Evolutionary conservation across 2,329 filamentous ascomycete species (phyloP).

Genomic region (Ophiocordyceps camponoti-saundersi): DNA sequence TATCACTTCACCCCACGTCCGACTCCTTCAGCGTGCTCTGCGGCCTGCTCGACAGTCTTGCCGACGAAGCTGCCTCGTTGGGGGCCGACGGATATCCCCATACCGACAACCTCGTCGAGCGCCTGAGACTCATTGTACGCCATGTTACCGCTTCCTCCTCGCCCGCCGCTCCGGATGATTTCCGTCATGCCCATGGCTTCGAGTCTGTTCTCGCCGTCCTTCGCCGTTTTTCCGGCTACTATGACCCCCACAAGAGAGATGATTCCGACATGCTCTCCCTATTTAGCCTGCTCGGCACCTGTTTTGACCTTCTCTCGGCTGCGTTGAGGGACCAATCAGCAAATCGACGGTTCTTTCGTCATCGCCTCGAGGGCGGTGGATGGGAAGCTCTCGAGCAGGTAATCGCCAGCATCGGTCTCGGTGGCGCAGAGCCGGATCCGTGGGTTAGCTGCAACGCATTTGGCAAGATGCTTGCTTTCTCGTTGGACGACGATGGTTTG

Average conservation of each 20-base stretch:
- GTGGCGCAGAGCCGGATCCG: constrained; percentile 48
- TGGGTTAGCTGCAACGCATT: constrained; percentile 60
- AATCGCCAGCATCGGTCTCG: constrained; percentile 48
- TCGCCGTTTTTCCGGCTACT: constrained; percentile 56
- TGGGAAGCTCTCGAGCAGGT: constrained; percentile 63
- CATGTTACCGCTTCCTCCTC: constrained; percentile 32
- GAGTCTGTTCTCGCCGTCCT: constrained; percentile 54
- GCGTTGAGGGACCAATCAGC: constrained; percentile 65
- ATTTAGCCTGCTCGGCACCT: constrained; percentile 52
- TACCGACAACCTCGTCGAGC: constrained; percentile 30
- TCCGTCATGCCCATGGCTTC: constrained; percentile 68
- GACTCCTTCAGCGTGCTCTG: constrained; percentile 45
- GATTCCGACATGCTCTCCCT: constrained; percentile 45
- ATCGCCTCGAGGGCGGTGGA: constrained; percentile 57
- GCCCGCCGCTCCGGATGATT: constrained; percentile 53
- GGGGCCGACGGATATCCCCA: constrained; percentile 28
- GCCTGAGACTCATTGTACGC: constrained; percentile 50
- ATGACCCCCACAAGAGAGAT: constrained; percentile 47
- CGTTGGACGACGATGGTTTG: constrained; percentile 60
- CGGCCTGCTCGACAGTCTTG: constrained; percentile 31
- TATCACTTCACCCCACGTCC: constrained; percentile 41
- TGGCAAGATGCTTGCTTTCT: constrained; percentile 66
- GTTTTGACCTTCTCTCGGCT: constrained; percentile 59
- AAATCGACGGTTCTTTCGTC: constrained; percentile 75
- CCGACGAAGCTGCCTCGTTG: constrained; percentile 14